Evolutionary conservation across 1,139 yeast species (phyloP), one percentile per base, ranked within the genome.

Genomic region (Candida sanyaensis): DNA sequence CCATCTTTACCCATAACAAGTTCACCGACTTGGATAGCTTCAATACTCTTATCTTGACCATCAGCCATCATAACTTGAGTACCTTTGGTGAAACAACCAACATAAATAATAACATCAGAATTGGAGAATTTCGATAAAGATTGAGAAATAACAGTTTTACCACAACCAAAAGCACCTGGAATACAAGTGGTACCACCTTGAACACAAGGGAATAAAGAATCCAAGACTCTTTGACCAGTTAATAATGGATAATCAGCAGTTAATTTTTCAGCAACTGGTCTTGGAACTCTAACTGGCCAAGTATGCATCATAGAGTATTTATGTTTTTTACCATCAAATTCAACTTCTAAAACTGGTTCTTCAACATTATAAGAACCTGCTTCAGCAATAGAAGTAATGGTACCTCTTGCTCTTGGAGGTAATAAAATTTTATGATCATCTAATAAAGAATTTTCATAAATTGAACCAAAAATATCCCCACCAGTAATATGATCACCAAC

Each of bases 181-280:
- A 93, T 93, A 86, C 99, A 95, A 39, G 99, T 93, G 45, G 99
- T 93, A 78, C 99, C 99, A 77, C 99, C 99, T 78, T 95, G 99
- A 60, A 95, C 99, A 83, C 96, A 89, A 46, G 99, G 99, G 82
- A 93, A 95, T 57, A 93, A 81, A 34, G 99, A 86, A 71, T 93
- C 99, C 71, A 93, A 80, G 48, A 93, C 99, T 80, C 99, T 89
- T 78, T 93, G 99, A 62, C 99, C 99, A 31, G 99, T 93, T 63
- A 93, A 81, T 62, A 95, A 81, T 49, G 99, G 99, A 69, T 87
- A 83, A 70, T 92, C 93, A 42, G 99, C 98, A 50, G 96, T 75
- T 55, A 90, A 75, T 68, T 92, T 91, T 68, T 90, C 96, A 47
- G 97, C 88, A 45, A 92, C 98, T 17, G 99, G 99, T 75, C 99